These are phyloP conservation scores for Coemansia sp. DNA, from an alignment of 192 early-diverging fungal species.

Conservation along the genomic window DNA sequence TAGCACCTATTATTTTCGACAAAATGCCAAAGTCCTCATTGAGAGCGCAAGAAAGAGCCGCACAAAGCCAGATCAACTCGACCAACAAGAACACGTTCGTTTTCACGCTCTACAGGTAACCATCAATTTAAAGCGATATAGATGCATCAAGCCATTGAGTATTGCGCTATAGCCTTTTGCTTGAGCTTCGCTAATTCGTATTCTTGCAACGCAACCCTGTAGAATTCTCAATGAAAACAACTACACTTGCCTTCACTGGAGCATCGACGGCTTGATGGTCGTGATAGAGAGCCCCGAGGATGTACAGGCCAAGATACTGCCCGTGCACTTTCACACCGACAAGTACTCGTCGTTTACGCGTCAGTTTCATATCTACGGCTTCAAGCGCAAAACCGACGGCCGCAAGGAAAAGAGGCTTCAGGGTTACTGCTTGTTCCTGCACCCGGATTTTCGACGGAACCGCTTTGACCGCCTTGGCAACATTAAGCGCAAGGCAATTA, in stretches of 20 bases:
- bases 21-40: constrained; percentile 11
- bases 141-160: background rate
- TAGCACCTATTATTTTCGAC: background rate
- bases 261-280: constrained; percentile 12
- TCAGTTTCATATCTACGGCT: constrained; percentile 46
- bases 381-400: constrained; percentile 33
- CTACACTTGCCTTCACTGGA: constrained; percentile 22
- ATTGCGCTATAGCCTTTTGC: background rate
- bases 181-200: background rate
- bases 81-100: constrained; percentile 25
- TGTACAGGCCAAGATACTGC: constrained; percentile 4
- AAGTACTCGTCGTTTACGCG: constrained; percentile 38
- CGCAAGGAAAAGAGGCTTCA: constrained; percentile 21
- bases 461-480: constrained; percentile 4
- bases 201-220: background rate
- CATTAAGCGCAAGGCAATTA: constrained; percentile 2
- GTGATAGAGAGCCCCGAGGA: constrained; percentile 1
- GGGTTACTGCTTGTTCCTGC: constrained; percentile 9
- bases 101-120: constrained; percentile 21
- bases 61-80: constrained; percentile 5
- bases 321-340: constrained; percentile 15
- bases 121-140: background rate
- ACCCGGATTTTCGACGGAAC: constrained; percentile 14
- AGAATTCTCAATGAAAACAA: constrained; percentile 9
- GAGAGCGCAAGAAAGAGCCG: background rate